Conservation (phyloP, 2,329 filamentous ascomycete genomes). For the Lecanoromycetidae sp. region DNA sequence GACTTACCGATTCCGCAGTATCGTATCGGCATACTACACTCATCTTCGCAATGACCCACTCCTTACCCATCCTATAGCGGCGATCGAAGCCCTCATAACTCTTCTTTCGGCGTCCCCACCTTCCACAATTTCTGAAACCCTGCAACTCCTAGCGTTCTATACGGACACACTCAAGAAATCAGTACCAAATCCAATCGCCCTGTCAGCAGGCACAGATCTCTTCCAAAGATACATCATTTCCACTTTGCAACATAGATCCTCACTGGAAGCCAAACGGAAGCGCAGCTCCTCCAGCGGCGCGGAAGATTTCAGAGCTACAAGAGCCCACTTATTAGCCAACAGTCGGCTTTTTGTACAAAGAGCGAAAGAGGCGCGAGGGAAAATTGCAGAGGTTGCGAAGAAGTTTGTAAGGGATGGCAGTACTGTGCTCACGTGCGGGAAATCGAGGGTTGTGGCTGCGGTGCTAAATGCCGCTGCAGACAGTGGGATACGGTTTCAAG, state of each 20-base stretch:
- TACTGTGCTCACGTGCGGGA: slow-evolving; percentile 82
- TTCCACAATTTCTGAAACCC: slow-evolving; percentile 85
- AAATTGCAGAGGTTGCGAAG: slow-evolving; percentile 68
- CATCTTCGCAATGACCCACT: slow-evolving; percentile 61
- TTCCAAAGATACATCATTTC: slow-evolving; percentile 89
- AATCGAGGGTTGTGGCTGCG: slow-evolving; percentile 69
- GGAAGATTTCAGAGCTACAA: slow-evolving; percentile 69
- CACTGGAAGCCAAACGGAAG: neutral
- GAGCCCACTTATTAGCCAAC: slow-evolving; percentile 73
- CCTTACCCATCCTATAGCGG: slow-evolving; percentile 88
- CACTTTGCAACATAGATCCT: slow-evolving; percentile 39
- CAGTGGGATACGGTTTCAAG: slow-evolving; percentile 35
- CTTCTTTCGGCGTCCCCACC: slow-evolving; percentile 69
- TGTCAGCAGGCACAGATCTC: slow-evolving; percentile 86
- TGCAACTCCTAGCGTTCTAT: slow-evolving; percentile 68
- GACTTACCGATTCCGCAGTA: slow-evolving; percentile 29
- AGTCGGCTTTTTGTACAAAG: slow-evolving; percentile 74
- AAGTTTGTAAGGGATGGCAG: slow-evolving; percentile 67
- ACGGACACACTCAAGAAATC: slow-evolving; percentile 64
- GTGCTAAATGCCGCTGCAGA: slow-evolving; percentile 64
- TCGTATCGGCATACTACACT: slow-evolving; percentile 53
- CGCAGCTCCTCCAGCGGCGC: slow-evolving; percentile 26
- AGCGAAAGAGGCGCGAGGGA: slow-evolving; percentile 71
- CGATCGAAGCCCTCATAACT: slow-evolving; percentile 81
- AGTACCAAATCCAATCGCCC: slow-evolving; percentile 77